Evolutionary conservation across 768 basidiomycete species (phyloP).

Genomic region (Tylopilus rubrobrunneus): DNA sequence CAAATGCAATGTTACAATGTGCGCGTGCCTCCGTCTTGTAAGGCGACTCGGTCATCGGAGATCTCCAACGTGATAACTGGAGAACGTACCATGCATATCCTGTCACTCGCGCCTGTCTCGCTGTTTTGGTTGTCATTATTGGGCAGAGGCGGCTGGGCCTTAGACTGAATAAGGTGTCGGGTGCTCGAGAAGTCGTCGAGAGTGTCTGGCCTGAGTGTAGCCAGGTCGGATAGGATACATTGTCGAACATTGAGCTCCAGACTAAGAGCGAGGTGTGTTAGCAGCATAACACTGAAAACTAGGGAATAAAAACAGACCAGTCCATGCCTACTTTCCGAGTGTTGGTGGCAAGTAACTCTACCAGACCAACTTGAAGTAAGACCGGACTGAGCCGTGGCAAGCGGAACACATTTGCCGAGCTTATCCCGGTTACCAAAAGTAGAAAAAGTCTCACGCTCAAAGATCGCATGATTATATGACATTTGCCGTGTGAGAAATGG

Average conservation of each 20-base stretch:
- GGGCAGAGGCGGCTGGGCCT: constrained; percentile 45
- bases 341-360: not conserved
- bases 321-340: constrained; percentile 37
- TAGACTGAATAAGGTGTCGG: constrained; percentile 57
- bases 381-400: no score
- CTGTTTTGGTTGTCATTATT: constrained; percentile 9
- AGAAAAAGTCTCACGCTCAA: not conserved
- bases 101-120: constrained; percentile 12
- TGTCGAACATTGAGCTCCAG: constrained; percentile 78
- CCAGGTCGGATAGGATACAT: constrained; percentile 71
- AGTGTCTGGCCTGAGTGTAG: constrained; percentile 47
- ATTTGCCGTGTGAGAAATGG: not conserved
- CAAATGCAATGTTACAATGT: constrained; percentile 82
- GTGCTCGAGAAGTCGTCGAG: constrained; percentile 46
- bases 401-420: not conserved
- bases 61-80: not conserved
- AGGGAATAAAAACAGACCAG: constrained; percentile 35
- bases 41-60: constrained; percentile 1
- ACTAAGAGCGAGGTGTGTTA: constrained; percentile 32
- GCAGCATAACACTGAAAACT: not conserved
- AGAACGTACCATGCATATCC: constrained; percentile 56
- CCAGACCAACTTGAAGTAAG: no score
- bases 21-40: constrained; percentile 63
- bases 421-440: constrained; percentile 1
- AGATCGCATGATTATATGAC: not conserved